phyloP scores from a whole-genome alignment of 805 yeast genomes.

The Naumovozyma baii region DNA sequence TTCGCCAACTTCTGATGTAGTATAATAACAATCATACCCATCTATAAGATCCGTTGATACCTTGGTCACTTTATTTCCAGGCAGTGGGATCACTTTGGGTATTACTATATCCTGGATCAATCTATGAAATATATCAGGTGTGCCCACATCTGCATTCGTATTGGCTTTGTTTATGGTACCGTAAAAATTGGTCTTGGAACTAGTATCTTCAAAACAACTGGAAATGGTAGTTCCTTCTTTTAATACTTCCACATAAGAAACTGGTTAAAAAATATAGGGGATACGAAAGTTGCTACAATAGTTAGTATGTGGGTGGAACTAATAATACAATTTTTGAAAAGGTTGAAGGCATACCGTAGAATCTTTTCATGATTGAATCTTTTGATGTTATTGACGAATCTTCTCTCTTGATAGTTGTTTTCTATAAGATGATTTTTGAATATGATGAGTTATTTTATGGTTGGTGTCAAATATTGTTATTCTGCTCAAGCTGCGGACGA shows the following conservation, averaged over 20 bases:
- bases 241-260: conserved; percentile 24
- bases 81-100: conserved; percentile 23
- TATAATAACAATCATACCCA: conserved; percentile 29
- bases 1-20: conserved; percentile 14
- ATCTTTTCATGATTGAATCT: not conserved
- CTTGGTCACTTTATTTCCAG: conserved; percentile 29
- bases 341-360: not conserved
- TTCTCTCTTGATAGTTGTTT: no score
- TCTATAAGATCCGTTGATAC: conserved; percentile 24
- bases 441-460: no score
- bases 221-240: conserved; percentile 16
- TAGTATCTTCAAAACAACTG: conserved; percentile 12
- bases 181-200: conserved; percentile 13
- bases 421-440: not conserved
- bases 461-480: not conserved
- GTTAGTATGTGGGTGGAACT: not conserved
- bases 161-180: conserved; percentile 15
- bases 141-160: not conserved
- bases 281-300: not conserved
- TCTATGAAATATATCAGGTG: conserved; percentile 14
- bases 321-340: not conserved
- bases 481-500: no score
- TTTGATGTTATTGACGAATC: no score
- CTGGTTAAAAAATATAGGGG: conserved; percentile 1
- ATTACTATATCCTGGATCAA: conserved; percentile 24